Evolutionary conservation across 169 alveolate species (phyloP).

Genomic region (Plasmodium relictum): DNA sequence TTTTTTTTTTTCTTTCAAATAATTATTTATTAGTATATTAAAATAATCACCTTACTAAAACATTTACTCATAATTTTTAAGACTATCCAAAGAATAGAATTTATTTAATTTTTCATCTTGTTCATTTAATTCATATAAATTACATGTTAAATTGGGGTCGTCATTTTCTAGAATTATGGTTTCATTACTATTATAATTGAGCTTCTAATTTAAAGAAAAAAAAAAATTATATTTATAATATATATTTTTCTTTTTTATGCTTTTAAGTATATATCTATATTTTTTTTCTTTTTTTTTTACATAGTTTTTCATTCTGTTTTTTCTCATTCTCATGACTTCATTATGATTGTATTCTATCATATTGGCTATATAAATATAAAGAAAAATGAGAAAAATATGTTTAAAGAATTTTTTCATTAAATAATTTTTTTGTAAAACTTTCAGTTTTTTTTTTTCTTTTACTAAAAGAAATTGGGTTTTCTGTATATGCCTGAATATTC

Average conservation of each 20-base stretch:
- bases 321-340: slow-evolving; percentile 51
- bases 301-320: slow-evolving; percentile 32
- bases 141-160: slow-evolving; percentile 11
- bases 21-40: too few species aligned
- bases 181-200: slow-evolving; percentile 1
- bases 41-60: too few species aligned
- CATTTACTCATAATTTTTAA: too few species aligned
- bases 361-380: slow-evolving; percentile 27
- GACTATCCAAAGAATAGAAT: slow-evolving; percentile 34
- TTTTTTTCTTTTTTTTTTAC: slow-evolving; percentile 30
- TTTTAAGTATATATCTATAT: slow-evolving; percentile 7
- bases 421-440: background rate
- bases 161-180: slow-evolving; percentile 51
- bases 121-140: slow-evolving; percentile 44
- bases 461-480: slow-evolving; percentile 73
- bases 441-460: too few species aligned
- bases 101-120: slow-evolving; percentile 24
- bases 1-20: too few species aligned
- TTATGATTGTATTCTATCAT: slow-evolving; percentile 52
- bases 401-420: too few species aligned
- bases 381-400: background rate
- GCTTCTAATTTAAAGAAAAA: slow-evolving; percentile 8
- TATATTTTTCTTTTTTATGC: slow-evolving; percentile 3
- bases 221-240: background rate
- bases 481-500: slow-evolving; percentile 69